Conservation (phyloP, 1,139 yeast species). For the Pichia sp. region DNA sequence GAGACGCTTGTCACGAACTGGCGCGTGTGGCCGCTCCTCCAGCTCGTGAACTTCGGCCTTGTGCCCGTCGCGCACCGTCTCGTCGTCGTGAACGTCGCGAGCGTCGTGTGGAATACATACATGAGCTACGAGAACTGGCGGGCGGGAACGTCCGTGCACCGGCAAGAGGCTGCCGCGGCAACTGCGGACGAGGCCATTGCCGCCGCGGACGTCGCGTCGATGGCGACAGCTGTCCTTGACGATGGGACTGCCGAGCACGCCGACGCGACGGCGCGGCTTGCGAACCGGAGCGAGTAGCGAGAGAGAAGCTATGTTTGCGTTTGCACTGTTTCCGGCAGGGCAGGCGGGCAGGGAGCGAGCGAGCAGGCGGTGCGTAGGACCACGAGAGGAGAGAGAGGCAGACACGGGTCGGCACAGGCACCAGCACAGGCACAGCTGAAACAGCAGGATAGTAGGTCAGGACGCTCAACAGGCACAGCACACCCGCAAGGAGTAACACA, state of each 20-base stretch:
- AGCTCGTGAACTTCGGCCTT: slow-evolving; percentile 62
- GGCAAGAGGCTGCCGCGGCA: not conserved
- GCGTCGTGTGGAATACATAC: slow-evolving; percentile 84
- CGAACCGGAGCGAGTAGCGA: no score
- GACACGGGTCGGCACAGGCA: no score
- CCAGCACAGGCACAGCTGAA: no score
- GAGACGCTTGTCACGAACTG: slow-evolving; percentile 66
- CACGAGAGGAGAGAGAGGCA: not conserved
- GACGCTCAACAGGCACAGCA: no score
- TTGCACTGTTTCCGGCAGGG: not conserved
- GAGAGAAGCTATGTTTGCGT: not conserved
- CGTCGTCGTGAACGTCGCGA: slow-evolving; percentile 62
- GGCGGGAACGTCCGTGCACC: slow-evolving; percentile 3
- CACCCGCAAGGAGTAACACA: no score
- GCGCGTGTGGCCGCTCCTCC: slow-evolving; percentile 86
- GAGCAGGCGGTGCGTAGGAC: not conserved
- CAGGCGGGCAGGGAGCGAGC: not conserved
- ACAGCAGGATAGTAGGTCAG: no score
- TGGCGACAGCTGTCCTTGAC: no score
- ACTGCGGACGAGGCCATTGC: no score
- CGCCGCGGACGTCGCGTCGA: no score
- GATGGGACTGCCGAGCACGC: no score
- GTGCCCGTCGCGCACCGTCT: slow-evolving; percentile 69
- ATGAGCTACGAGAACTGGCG: slow-evolving; percentile 29
- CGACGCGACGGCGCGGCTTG: no score